Percentiles rank a stretch among this genome's conserved stretches.
phyloP scores from a whole-genome alignment of 805 yeast species.

The Wickerhamiella sorbophila region DNA sequence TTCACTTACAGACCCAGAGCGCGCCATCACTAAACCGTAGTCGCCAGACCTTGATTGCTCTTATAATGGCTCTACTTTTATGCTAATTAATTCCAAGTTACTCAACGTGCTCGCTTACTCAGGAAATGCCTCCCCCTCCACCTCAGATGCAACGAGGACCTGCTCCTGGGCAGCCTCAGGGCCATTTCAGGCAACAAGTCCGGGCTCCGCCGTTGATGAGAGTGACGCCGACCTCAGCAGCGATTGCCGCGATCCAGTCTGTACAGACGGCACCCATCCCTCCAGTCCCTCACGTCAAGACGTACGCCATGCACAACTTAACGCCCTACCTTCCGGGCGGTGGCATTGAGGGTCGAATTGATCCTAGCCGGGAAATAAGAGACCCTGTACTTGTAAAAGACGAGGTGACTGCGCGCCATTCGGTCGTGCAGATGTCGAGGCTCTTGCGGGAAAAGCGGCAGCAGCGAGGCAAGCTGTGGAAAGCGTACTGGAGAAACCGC shows the following conservation, averaged over 20 bases:
- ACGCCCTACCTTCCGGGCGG: conserved; percentile 18
- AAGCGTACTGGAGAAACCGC: conserved; percentile 22
- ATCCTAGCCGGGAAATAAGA: conserved; percentile 4
- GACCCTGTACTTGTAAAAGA: conserved; percentile 12
- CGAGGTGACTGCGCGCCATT: conserved; percentile 17
- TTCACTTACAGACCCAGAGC: no score
- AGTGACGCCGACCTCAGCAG: conserved; percentile 8
- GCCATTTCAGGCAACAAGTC: neutral
- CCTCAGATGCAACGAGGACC: neutral
- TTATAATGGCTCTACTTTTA: no score
- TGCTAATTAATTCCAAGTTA: no score
- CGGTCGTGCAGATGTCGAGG: conserved; percentile 15
- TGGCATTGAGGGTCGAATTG: conserved; percentile 15
- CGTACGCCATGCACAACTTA: conserved; percentile 11
- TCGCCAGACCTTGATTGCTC: no score
- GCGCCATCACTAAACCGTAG: no score
- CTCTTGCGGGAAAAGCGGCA: conserved; percentile 20
- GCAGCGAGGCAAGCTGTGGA: conserved; percentile 22
- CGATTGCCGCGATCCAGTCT: conserved; percentile 15
- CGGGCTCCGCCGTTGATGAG: neutral
- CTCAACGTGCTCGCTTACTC: neutral
- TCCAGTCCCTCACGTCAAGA: conserved; percentile 12
- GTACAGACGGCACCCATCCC: conserved; percentile 12
- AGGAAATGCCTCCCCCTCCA: neutral
- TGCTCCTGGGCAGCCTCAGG: neutral